phyloP scores from a whole-genome alignment of 106 monocot species.

The Ottelia alismoides region DNA sequence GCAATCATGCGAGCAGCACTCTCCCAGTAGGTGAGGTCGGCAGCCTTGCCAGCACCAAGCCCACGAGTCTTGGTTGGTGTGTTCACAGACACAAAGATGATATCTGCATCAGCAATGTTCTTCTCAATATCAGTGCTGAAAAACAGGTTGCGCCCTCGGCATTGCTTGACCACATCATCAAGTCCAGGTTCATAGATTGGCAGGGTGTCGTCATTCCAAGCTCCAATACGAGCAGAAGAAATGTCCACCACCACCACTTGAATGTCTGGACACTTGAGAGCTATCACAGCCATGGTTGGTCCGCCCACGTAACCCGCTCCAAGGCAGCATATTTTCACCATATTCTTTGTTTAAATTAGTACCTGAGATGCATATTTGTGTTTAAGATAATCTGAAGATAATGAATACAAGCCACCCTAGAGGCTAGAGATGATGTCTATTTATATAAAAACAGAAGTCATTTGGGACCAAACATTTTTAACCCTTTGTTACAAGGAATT shows the following conservation, averaged over 20 bases:
- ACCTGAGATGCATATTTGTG: not conserved
- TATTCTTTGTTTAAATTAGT: not conserved
- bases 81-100: conserved; percentile 37
- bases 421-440: no score
- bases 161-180: conserved; percentile 20
- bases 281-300: conserved; percentile 61
- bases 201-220: conserved; percentile 55
- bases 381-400: no score
- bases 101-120: conserved; percentile 17
- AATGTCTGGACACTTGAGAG: conserved; percentile 41
- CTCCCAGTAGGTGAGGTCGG: conserved; percentile 66
- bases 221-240: conserved; percentile 29
- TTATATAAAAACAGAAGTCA: no score
- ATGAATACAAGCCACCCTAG: no score
- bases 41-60: conserved; percentile 56
- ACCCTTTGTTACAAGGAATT: no score
- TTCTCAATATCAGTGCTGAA: conserved; percentile 22
- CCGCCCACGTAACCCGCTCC: conserved; percentile 43
- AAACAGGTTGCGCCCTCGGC: conserved; percentile 18
- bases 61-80: conserved; percentile 50
- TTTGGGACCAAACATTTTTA: no score
- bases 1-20: conserved; percentile 69
- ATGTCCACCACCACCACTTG: conserved; percentile 59
- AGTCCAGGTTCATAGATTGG: conserved; percentile 53
- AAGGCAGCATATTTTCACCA: conserved; percentile 58